Evolutionary conservation across 83 land plant species (phyloP).

Genomic region (Picea abies): DNA sequence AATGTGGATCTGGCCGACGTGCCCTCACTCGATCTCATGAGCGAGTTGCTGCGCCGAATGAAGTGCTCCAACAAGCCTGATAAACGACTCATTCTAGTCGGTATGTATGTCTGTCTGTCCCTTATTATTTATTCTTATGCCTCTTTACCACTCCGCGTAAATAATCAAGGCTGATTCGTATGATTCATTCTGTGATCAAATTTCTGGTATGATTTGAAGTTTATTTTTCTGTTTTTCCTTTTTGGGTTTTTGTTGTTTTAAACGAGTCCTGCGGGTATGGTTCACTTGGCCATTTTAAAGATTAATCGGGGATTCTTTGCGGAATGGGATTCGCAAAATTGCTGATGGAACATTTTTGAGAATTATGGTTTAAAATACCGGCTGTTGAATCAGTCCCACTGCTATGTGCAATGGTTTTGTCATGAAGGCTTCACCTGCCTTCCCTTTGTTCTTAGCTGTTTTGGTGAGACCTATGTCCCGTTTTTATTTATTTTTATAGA

Average conservation of each 20-base stretch:
- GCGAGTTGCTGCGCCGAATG: conserved; percentile 78
- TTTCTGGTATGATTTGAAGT: not conserved
- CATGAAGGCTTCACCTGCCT: too few relatives aligned
- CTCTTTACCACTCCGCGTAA: too few relatives aligned
- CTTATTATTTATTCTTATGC: too few relatives aligned
- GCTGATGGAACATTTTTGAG: not conserved
- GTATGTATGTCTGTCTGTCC: conserved; percentile 19
- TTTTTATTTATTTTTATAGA: not conserved
- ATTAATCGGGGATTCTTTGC: not conserved
- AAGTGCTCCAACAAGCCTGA: conserved; percentile 71
- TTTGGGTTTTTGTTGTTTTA: not conserved
- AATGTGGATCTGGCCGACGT: conserved; percentile 57
- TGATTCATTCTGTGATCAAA: not conserved
- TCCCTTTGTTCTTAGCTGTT: not conserved
- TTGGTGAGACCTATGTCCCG: not conserved
- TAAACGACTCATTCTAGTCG: conserved; percentile 73
- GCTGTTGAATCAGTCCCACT: too few relatives aligned
- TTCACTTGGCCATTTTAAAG: too few relatives aligned
- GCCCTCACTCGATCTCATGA: conserved; percentile 60
- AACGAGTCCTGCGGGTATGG: too few relatives aligned
- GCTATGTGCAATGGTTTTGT: too few relatives aligned
- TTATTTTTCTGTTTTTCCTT: not conserved
- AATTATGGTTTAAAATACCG: too few relatives aligned
- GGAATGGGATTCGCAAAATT: not conserved
- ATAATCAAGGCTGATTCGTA: not conserved